Evolutionary conservation across 2,329 filamentous ascomycete species (phyloP), one percentile per base, ranked within the genome.

Genomic region (Metarhizium robertsii): DNA sequence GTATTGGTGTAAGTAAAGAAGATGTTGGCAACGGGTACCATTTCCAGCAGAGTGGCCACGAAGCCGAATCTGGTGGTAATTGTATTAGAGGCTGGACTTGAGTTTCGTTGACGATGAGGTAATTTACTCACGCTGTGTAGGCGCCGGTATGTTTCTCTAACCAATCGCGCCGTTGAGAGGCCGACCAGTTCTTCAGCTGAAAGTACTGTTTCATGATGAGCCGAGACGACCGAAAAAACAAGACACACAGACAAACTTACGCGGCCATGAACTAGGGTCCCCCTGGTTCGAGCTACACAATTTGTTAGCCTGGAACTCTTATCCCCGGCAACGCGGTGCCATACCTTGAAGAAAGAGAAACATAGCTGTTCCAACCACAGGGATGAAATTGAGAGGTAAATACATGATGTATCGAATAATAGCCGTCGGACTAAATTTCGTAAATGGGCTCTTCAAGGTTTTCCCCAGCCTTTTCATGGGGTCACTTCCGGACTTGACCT

Each of bases 1-100:
- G 89, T 87, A 69, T 96, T 96, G 16, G 91, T 96, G 69, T 95
- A 96, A 0, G 87, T 80, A 66, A 96, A 95, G 58, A 92, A 79
- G 53, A 96, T 87, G 6, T 88, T 92, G 6, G 79, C 83, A 58
- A 96, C 74, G 0, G 92, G 92, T 2, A 96, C 73, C 76, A 96
- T 86, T 68, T 96, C 91, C 4, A 96, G 78, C 1, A 94, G 71
- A 50, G 88, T 90, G 5, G 90, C 87, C 2, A 89, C 82, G 1
- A 80, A 78, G 20, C 83, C 84, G 56, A 96, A 88, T 6, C 92
- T 95, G 60, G 47, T 5, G 25, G 46, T 29, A n/a, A 29, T 46
- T 36, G 6, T 43, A 63, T 53, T 65, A 59, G 51, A 50, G 50
- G 45, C 40, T 50, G 43, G 29, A 32, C 30, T 32, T 40, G 29